Conservation (phyloP, 2,329 filamentous ascomycete species). For the Tetracladium maxilliforme region DNA sequence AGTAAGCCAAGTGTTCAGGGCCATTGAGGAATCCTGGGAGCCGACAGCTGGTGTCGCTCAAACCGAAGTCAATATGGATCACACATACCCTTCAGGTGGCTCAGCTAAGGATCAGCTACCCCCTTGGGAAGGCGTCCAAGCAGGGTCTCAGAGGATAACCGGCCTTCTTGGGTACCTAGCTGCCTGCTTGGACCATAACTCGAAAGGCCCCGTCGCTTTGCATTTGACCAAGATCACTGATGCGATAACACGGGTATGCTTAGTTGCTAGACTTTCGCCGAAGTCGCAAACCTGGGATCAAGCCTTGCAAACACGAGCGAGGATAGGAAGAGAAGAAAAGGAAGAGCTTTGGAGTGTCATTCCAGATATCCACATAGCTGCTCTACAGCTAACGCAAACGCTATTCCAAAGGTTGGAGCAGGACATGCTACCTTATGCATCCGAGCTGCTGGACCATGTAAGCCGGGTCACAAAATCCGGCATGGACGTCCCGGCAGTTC, state of each 20-base stretch:
- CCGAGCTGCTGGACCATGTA: conserved; percentile 55
- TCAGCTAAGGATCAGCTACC: conserved; percentile 37
- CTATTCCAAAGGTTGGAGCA: conserved; percentile 42
- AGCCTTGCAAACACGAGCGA: conserved; percentile 31
- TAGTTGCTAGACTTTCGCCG: conserved; percentile 44
- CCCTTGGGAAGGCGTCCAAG: conserved; percentile 58
- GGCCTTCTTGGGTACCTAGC: conserved; percentile 51
- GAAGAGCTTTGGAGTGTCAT: conserved; percentile 63
- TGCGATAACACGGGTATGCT: conserved; percentile 53
- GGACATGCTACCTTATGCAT: conserved; percentile 41
- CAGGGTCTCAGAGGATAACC: conserved; percentile 55
- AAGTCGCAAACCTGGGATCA: conserved; percentile 14
- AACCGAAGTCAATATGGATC: conserved; percentile 26
- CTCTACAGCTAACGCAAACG: conserved; percentile 44
- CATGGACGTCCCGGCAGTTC: conserved; percentile 35
- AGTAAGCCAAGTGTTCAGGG: conserved; percentile 64
- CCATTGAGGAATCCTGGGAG: conserved; percentile 71
- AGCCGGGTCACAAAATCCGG: conserved; percentile 53
- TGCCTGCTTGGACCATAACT: conserved; percentile 46
- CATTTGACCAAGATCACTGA: conserved; percentile 56
- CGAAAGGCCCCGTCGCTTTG: conserved; percentile 48
- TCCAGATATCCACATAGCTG: conserved; percentile 58
- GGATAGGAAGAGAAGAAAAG: conserved; percentile 65
- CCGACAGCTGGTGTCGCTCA: conserved; percentile 37
- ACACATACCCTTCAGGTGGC: conserved; percentile 30